These are phyloP conservation scores for Phytophthora cryptogea DNA, from an alignment of 352 stramenopile genomes.

Conservation along the genomic window DNA sequence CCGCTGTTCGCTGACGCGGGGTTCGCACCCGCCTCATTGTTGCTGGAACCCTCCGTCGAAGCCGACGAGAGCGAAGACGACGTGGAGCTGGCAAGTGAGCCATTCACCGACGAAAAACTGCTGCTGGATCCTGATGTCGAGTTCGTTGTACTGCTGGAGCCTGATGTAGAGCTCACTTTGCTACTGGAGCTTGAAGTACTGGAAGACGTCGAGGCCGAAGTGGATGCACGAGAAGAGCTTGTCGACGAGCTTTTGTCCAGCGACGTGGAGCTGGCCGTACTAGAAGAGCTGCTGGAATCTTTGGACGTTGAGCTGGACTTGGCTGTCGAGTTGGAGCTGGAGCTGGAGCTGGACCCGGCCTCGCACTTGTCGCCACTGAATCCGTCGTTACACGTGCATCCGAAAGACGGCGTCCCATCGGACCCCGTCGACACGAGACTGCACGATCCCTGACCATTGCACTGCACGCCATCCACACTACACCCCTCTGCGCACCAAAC, in stretches of 20 bases:
- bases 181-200: slow-evolving; percentile 3
- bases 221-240: not conserved
- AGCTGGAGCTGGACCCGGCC: slow-evolving; percentile 18
- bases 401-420: slow-evolving; percentile 46
- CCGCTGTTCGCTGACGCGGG: slow-evolving; percentile 22
- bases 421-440: slow-evolving; percentile 31
- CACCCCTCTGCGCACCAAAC: slow-evolving; percentile 35
- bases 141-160: slow-evolving; percentile 15
- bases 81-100: slow-evolving; percentile 20
- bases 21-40: slow-evolving; percentile 21
- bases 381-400: slow-evolving; percentile 67
- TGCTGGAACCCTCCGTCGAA: slow-evolving; percentile 11
- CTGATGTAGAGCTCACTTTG: slow-evolving; percentile 11
- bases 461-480: slow-evolving; percentile 53
- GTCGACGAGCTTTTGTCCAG: slow-evolving; percentile 1
- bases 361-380: slow-evolving; percentile 73
- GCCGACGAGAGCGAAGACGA: slow-evolving; percentile 18
- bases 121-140: slow-evolving; percentile 14
- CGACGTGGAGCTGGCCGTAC: not conserved
- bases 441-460: slow-evolving; percentile 72
- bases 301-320: slow-evolving; percentile 12
- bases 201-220: slow-evolving; percentile 3
- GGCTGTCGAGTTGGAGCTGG: slow-evolving; percentile 13
- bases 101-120: slow-evolving; percentile 26
- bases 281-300: not conserved